Conservation (phyloP, 176 grass and related monocot species). For the Thalia dealbata region DNA sequence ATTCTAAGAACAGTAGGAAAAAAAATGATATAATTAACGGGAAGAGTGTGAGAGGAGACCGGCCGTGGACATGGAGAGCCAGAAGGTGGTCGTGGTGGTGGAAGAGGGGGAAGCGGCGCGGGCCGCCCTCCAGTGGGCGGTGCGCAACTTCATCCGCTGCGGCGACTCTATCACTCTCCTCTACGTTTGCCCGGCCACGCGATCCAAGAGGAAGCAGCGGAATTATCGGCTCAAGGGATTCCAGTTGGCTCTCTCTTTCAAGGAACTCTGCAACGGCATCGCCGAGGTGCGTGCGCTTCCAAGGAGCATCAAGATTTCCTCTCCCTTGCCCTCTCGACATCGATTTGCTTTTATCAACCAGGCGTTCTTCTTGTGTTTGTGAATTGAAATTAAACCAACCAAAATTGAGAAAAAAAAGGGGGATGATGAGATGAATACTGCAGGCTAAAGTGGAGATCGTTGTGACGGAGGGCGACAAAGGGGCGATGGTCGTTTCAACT, state of each 20-base stretch:
- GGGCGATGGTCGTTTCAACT: slow-evolving; percentile 47
- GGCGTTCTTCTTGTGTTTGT: too few species aligned
- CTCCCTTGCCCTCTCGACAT: neutral
- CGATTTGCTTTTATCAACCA: too few species aligned
- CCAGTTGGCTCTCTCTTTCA: slow-evolving; percentile 89
- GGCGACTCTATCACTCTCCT: slow-evolving; percentile 84
- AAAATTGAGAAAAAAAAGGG: too few species aligned
- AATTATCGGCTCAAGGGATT: slow-evolving; percentile 57
- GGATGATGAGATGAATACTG: neutral
- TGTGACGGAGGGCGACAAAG: slow-evolving; percentile 69
- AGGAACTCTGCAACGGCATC: slow-evolving; percentile 88
- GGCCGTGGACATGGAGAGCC: slow-evolving; percentile 48
- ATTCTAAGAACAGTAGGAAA: neutral
- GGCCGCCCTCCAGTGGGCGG: slow-evolving; percentile 71
- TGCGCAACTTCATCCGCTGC: slow-evolving; percentile 72
- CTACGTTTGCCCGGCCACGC: slow-evolving; percentile 57
- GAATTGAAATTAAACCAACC: too few species aligned
- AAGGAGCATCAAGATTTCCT: neutral
- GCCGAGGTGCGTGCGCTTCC: slow-evolving; percentile 38
- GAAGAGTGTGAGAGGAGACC: neutral
- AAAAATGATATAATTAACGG: too few species aligned
- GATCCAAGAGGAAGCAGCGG: slow-evolving; percentile 36
- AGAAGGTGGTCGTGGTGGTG: slow-evolving; percentile 74
- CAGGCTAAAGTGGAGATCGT: slow-evolving; percentile 93
- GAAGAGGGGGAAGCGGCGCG: slow-evolving; percentile 57